A percentile compares a stretch with the other conserved stretches of the same genome.
phyloP scores from a whole-genome alignment of 345 rosid genomes.

The Toxicodendron radicans region DNA sequence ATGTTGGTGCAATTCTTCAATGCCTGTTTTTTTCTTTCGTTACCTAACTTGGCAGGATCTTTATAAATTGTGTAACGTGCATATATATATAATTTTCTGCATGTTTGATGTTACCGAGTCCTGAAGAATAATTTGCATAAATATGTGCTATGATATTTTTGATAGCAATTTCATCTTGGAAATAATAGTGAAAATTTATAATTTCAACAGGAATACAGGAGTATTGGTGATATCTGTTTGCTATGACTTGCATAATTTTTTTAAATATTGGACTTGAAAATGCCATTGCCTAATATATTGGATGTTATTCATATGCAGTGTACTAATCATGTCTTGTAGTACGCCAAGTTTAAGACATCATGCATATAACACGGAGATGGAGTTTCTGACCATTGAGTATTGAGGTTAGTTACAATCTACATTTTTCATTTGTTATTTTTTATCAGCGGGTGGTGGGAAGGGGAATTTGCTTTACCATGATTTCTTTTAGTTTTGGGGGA shows the following conservation, averaged over 20 bases:
- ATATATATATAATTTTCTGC: background rate
- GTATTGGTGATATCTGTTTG: background rate
- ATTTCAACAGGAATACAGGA: background rate
- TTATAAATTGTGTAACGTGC: too few species aligned
- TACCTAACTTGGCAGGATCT: background rate
- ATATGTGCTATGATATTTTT: background rate
- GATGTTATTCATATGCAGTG: constrained; percentile 36
- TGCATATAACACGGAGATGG: background rate
- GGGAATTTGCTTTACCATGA: background rate
- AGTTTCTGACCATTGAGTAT: constrained; percentile 19
- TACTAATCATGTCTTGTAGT: constrained; percentile 27
- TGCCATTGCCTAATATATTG: constrained; percentile 5
- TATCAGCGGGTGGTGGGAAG: background rate
- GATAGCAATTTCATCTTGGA: background rate
- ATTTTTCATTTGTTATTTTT: background rate
- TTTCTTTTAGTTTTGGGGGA: background rate
- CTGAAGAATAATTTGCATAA: too few species aligned
- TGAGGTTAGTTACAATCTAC: constrained; percentile 31
- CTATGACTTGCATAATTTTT: background rate
- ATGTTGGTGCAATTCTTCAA: background rate
- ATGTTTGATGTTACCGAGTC: background rate
- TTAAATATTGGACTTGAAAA: background rate
- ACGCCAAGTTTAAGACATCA: constrained; percentile 17
- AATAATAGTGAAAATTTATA: background rate
- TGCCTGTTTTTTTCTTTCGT: background rate